Base-by-base conservation (phyloP, 345 rosid genomes). In the Syzygium jambos region DNA sequence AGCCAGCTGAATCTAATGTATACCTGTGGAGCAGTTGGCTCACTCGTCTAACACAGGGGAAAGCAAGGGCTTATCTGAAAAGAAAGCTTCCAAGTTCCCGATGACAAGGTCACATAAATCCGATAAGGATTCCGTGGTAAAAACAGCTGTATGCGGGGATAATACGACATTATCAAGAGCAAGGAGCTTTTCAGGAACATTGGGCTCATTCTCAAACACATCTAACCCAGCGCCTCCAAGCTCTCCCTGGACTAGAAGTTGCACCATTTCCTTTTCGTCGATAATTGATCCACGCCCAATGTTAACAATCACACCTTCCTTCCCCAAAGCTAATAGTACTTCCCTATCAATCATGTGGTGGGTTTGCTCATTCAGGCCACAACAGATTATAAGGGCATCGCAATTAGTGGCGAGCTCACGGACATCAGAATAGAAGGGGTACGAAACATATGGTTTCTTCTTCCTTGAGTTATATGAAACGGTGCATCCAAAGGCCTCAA, bases 141-240 rank as follows among this genome's bases (percentile, higher is more conserved):
- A 77, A 25, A 87, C 91, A 65, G 93, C 95, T 7, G 19, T 15
- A 63, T 92, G 95, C 1, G 94, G 95, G 2, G 95, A 89, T 84
- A 93, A 21, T 49, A 94, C 94, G 29, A 93, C 94, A 65, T 93
- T 95, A 14, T 93, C 95, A 87, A 92, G 84, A 7, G 51, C 89
- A 59, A 91, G 85, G 27, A 94, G 90, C 89, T 92, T 92, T 38
- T 61, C 9, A 12, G 93, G 94, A 87, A 93, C 92, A 86, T 85
- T 21, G 52, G 94, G 95, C 86, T 95, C 97, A 29, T 92, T 85
- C 90, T 93, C 94, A 85, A 93, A 93, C 87, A 94, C 97, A 88
- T 95, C 95, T 90, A 95, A 89, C 7, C 95, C 95, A 25, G 94
- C 95, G 46, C 95, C 95, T 38, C 87, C 89, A 52, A 94, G 91